Evolutionary conservation across 2,329 filamentous ascomycete species (phyloP), one percentile per base, ranked within the genome.

Genomic region (Keithomyces neogunnii): DNA sequence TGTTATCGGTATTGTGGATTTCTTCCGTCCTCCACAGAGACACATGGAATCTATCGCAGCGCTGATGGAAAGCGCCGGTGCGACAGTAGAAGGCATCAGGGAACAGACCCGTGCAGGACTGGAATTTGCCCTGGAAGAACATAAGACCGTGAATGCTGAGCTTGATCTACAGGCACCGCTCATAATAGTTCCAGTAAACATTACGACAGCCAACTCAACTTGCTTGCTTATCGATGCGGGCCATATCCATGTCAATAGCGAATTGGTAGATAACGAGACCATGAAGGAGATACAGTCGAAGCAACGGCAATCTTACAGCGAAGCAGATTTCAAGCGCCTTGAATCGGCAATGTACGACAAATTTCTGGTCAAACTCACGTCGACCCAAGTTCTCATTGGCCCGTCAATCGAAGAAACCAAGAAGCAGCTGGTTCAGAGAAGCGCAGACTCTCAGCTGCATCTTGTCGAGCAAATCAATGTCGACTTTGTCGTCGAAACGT

Each of bases 21-120:
- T 99, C 73, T 99, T 99, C 74, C 86, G 92, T 56, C 93, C 93
- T 1, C 95, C 93, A 0, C 91, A 96, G 66, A 81, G 91, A 48
- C 95, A 99, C 65, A 96, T 99, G 91, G 93, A 99, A 64, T 99
- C 93, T 8, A 96, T 99, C 59, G 87, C 84, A 10, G 95, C 93
- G 2, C 77, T 99, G 51, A 89, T 99, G 84, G 95, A 99, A 68
- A 89, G 86, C 45, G 93, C 93, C 4, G 91, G 93, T 29, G 92
- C 92, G 2, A 99, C 93, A 0, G 92, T 99, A 0, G 92, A 99
- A 68, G 92, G 91, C 6, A 76, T 99, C 53, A 82, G 95, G 35
- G 91, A 97, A 66, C 95, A 99, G 70, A 99, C 95, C 4, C 82
- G 95, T 65, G 92, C 93, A 47, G 92, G 93, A 30, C 80, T 99